phyloP scores from a whole-genome alignment of 768 basidiomycete species.

The Leccinum variicolor region DNA sequence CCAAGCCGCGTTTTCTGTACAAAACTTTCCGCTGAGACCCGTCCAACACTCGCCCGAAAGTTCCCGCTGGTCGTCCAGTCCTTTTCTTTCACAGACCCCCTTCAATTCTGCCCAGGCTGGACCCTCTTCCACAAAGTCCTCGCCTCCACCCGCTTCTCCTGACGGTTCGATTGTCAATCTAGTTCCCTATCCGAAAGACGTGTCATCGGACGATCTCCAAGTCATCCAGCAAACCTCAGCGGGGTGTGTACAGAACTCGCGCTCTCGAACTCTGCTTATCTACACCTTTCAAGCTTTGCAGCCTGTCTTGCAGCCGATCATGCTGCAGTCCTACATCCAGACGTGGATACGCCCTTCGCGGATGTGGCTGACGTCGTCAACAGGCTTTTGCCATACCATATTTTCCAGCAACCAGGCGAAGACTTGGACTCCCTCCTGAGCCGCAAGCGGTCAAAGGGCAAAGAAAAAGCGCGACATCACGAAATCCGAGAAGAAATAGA shows the following conservation, averaged over 20 bases:
- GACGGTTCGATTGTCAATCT: constrained; percentile 27
- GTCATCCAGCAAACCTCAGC: constrained; percentile 44
- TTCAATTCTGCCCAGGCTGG: constrained; percentile 18
- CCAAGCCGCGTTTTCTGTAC: constrained; percentile 27
- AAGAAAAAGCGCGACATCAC: constrained; percentile 50
- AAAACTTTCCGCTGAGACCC: constrained; percentile 24
- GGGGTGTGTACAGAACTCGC: constrained; percentile 38
- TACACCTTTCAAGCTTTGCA: constrained; percentile 44
- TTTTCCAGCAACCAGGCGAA: constrained; percentile 71
- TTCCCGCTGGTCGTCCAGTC: constrained; percentile 2
- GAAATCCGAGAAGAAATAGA: constrained; percentile 49
- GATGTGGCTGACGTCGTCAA: constrained; percentile 61
- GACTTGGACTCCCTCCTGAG: constrained; percentile 44
- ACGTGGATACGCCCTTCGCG: constrained; percentile 65
- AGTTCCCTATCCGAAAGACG: constrained; percentile 30
- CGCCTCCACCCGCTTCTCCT: constrained; percentile 5
- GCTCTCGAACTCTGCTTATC: constrained; percentile 11
- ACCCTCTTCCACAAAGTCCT: constrained; percentile 22
- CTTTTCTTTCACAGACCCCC: constrained; percentile 1
- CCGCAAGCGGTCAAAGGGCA: constrained; percentile 47
- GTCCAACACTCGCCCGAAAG: constrained; percentile 4
- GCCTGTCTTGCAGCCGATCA: constrained; percentile 63
- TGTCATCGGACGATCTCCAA: constrained; percentile 50
- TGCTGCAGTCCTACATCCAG: constrained; percentile 54
- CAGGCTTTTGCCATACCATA: constrained; percentile 76